Conservation (phyloP, 345 rosid species). For the Linum trigynum region DNA sequence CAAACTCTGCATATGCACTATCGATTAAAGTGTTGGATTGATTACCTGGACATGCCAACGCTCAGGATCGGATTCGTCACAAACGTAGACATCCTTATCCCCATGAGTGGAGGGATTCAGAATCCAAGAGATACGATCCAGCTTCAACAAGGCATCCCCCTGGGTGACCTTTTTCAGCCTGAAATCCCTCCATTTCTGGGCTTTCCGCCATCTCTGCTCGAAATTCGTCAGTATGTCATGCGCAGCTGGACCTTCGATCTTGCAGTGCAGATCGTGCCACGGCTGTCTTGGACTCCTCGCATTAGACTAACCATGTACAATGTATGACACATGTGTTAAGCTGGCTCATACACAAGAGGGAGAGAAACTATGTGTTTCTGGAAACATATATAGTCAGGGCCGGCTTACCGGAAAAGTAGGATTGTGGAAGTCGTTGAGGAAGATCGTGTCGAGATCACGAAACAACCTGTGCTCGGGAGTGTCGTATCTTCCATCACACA, state of each 20-base stretch:
- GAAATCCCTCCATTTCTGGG: slow-evolving; percentile 44
- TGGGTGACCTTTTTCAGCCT: slow-evolving; percentile 38
- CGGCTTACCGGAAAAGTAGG: slow-evolving; percentile 57
- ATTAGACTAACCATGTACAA: slow-evolving; percentile 24
- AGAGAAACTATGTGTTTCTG: background rate
- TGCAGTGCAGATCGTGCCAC: slow-evolving; percentile 76
- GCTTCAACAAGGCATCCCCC: slow-evolving; percentile 48
- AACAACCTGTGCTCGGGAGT: slow-evolving; percentile 66
- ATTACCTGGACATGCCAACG: slow-evolving; percentile 68
- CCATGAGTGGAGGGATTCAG: slow-evolving; percentile 39
- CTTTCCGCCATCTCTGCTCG: slow-evolving; percentile 60
- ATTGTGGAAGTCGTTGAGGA: slow-evolving; percentile 46
- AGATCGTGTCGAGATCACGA: slow-evolving; percentile 39
- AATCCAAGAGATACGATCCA: slow-evolving; percentile 54
- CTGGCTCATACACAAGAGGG: background rate
- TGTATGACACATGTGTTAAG: background rate
- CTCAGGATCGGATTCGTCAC: slow-evolving; percentile 43
- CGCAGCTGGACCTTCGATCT: slow-evolving; percentile 70
- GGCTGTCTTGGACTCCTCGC: slow-evolving; percentile 59
- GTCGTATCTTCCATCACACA: slow-evolving; percentile 72
- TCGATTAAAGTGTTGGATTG: background rate
- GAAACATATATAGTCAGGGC: slow-evolving; percentile 6
- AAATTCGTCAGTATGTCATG: slow-evolving; percentile 54
- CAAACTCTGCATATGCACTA: background rate
- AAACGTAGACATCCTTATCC: slow-evolving; percentile 23